Evolutionary conservation across 2,329 filamentous ascomycete genomes (phyloP), one percentile per base, ranked within the genome.

Genomic region (Xylariaceae sp.): DNA sequence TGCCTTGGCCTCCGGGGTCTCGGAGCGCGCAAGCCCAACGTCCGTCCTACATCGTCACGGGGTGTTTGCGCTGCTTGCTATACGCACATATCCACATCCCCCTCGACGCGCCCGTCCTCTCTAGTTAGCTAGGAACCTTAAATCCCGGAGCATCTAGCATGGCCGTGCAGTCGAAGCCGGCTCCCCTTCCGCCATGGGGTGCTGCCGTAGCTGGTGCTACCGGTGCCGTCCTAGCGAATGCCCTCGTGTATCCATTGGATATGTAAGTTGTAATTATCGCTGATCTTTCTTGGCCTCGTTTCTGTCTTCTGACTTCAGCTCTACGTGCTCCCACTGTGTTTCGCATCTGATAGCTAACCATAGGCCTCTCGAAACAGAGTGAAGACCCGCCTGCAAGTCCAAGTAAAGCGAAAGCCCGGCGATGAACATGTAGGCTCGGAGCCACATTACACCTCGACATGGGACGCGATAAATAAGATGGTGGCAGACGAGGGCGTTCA

Each of bases 351-450:
- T 14, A 11, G 23, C 50, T 55, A 36, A 53, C 34, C 19, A 8
- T 18, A 24, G 36, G 35, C 39, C 31, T 16, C 16, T 13, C 21
- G 27, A 13, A 9, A 16, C 57, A 96, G 89, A 54, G 86, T 98
- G 54, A 98, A 98, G 70, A 98, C 92, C 34, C 83, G 88, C 42
- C 75, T 98, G 21, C 92, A 98, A 66, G 90, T 97, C 19, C 92
- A 98, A 64, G 82, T 94, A 38, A 94, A 89, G 56, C 66, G 67
- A 45, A 70, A 72, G 48, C 54, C 67, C 32, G 72, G 67, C 35
- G 61, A 67, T 32, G 58, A 66, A 42, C 69, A 60, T 28, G 57
- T 59, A 29, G 59, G 57, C 46, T 65, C 74, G 46, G 70, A 81
- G 34, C 72, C 76, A 40, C 88, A 95, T 66, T 98, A 98, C 65